These are phyloP conservation scores for Sporothrix pseudoabietina DNA, from an alignment of 2,329 filamentous ascomycete species.

Conservation along the genomic window DNA sequence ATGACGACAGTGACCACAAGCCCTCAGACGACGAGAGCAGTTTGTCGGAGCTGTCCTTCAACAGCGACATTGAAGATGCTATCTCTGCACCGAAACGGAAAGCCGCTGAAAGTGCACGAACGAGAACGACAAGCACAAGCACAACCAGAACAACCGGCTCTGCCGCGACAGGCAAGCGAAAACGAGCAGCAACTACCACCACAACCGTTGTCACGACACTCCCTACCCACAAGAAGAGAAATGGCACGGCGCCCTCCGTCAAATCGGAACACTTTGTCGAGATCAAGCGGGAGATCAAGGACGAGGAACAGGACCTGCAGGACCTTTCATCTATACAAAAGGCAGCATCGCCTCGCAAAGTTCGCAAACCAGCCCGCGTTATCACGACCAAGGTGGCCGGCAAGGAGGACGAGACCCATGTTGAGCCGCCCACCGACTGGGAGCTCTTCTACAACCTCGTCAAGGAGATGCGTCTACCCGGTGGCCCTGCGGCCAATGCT, in stretches of 20 bases:
- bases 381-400: conserved; percentile 22
- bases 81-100: conserved; percentile 30
- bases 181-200: conserved; percentile 37
- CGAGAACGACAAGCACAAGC: not conserved
- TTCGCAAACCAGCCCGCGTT: conserved; percentile 37
- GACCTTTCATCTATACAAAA: conserved; percentile 18
- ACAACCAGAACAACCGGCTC: not conserved
- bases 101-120: conserved; percentile 2
- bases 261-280: conserved; percentile 38
- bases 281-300: conserved; percentile 30
- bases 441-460: conserved; percentile 76
- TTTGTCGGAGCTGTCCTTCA: conserved; percentile 33
- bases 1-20: conserved; percentile 19
- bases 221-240: conserved; percentile 34
- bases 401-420: conserved; percentile 32
- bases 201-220: conserved; percentile 41
- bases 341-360: conserved; percentile 46
- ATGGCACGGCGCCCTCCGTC: conserved; percentile 26
- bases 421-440: conserved; percentile 76
- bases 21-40: conserved; percentile 30
- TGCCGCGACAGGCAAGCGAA: conserved; percentile 39
- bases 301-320: conserved; percentile 22
- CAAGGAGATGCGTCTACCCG: conserved; percentile 69
- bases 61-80: conserved; percentile 44
- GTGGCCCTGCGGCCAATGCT: conserved; percentile 65